Percentiles rank a stretch among this genome's conserved stretches.
Conservation (phyloP, 345 rosid genomes). For the Citrus trifoliata region DNA sequence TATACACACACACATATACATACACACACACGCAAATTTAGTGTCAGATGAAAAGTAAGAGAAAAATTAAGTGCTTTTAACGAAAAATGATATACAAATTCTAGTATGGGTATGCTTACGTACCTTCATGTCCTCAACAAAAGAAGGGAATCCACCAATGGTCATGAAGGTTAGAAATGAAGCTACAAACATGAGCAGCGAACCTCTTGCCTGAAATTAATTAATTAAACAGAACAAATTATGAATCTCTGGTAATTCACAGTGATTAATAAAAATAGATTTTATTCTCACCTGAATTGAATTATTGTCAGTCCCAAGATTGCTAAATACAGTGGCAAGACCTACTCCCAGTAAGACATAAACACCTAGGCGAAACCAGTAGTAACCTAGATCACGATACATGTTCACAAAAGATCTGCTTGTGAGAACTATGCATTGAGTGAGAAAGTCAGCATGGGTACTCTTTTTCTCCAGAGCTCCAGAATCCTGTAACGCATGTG, state of each 20-base stretch:
- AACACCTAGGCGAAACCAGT: constrained; percentile 50
- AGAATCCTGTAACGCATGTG: constrained; percentile 3
- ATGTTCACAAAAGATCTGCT: constrained; percentile 56
- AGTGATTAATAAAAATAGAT: background rate
- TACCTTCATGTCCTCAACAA: constrained; percentile 14
- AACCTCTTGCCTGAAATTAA: constrained; percentile 38
- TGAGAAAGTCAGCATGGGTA: constrained; percentile 32
- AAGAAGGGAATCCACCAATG: constrained; percentile 57
- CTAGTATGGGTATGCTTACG: background rate
- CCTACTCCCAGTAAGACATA: constrained; percentile 39
- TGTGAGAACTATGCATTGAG: constrained; percentile 36
- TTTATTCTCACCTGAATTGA: constrained; percentile 21
- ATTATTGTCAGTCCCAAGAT: constrained; percentile 12
- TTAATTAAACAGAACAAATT: background rate
- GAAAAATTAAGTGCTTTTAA: background rate
- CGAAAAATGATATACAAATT: background rate
- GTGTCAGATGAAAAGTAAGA: background rate
- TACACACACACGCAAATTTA: background rate
- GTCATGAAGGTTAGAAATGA: constrained; percentile 48
- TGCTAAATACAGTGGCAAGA: constrained; percentile 31
- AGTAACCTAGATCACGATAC: constrained; percentile 59
- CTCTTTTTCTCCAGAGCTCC: constrained; percentile 21
- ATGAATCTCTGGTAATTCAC: background rate
- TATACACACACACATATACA: no score
- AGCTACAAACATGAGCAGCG: constrained; percentile 42